phyloP scores from a whole-genome alignment of 257 asterid genomes.

The Marsdenia floribunda region DNA sequence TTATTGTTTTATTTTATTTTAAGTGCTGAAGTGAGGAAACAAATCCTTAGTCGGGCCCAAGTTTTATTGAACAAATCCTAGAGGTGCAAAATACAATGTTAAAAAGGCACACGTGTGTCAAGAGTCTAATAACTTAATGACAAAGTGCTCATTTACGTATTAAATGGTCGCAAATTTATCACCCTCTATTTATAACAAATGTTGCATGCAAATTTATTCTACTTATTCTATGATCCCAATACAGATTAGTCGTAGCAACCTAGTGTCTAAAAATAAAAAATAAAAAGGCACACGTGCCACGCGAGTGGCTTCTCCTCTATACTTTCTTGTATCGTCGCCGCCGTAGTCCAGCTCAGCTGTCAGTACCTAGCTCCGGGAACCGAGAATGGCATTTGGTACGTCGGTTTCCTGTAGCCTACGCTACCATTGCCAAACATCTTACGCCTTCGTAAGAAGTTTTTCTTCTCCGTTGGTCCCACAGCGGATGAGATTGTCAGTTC shows the following conservation, averaged over 20 bases:
- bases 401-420: neutral
- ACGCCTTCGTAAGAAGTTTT: neutral
- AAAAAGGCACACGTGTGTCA: neutral
- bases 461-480: slow-evolving; percentile 4
- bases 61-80: neutral
- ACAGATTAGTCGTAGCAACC: no score
- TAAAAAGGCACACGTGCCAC: slow-evolving; percentile 3
- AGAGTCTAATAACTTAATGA: no score
- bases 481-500: slow-evolving; percentile 15
- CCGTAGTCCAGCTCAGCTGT: neutral
- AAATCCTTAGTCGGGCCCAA: neutral
- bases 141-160: no score
- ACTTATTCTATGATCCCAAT: no score
- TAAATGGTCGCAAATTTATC: no score
- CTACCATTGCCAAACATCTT: slow-evolving; percentile 13
- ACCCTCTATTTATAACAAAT: no score
- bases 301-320: neutral
- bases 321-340: no score
- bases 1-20: no score
- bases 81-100: neutral
- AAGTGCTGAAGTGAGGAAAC: no score
- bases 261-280: no score
- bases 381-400: slow-evolving; percentile 4
- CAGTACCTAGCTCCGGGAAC: neutral
- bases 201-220: no score